Evolutionary conservation across 805 yeast genomes (phyloP), one percentile per base, ranked within the genome.

Genomic region (Isabelozyma gotoi): DNA sequence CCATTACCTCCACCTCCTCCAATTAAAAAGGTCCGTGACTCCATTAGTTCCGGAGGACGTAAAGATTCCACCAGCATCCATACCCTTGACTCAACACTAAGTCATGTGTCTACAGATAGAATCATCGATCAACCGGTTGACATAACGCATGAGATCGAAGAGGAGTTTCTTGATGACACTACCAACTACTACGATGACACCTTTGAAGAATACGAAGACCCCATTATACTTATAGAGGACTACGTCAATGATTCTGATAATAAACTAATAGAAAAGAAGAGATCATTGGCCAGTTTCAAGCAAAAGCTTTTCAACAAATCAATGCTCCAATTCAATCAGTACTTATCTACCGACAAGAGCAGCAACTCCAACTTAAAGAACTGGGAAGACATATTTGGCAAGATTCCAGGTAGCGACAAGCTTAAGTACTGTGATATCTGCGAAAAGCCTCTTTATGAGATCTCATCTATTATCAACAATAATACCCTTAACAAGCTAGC

Each of bases 401-500:
- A 60, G 39, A 58, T 68, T 29, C 74, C 73, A 0, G 74, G 73
- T 10, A 50, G 63, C 33, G 67, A 65, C 47, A 44, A 61, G 27
- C 57, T 77, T 31, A 73, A 73, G 47, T 63, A 77, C 53, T 85
- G 92, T 56, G 79, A 82, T n/a, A 65, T 85, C 10, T 85, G 92
- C 59, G 88, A 83, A 32, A 77, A 74, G 42, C 87, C 89, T 12
- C 58, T 85, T 20, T 85, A 84, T 57, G 89, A 84, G 45, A 59
- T 72, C 50, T 82, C 59, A 66, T 85, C 68, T 10, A 51, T 66
- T 15, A 56, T 68, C 41, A 57, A 59, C 42, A 57, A 49, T 46
- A 34, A 34, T 14, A 34, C 20, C 36, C 3, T 16, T 7, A 34
- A 34, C 16, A 18, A 16, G 19, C 10, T 18, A 8, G 14, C 39